These are phyloP conservation scores for Yamadazyma conglobata DNA, from an alignment of 1,139 yeast species.

Conservation along the genomic window DNA sequence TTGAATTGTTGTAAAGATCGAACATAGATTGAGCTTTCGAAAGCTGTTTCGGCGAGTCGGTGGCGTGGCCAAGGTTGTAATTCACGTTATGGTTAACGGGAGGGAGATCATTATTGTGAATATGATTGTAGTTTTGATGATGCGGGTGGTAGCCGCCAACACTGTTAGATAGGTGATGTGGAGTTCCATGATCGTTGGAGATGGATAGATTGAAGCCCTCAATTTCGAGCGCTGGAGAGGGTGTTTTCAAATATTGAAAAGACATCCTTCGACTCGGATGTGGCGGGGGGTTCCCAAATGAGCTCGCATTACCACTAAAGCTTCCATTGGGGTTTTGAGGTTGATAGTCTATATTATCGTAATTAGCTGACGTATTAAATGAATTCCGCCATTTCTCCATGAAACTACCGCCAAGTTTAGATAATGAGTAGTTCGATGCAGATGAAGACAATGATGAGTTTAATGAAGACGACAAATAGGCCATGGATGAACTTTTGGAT, in stretches of 20 bases:
- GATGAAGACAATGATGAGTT: slow-evolving; percentile 35
- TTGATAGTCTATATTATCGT: slow-evolving; percentile 15
- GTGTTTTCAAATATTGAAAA: slow-evolving; percentile 36
- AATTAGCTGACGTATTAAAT: slow-evolving; percentile 16
- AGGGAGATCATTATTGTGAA: not conserved
- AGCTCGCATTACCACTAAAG: slow-evolving; percentile 1
- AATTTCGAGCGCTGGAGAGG: slow-evolving; percentile 46
- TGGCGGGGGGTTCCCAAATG: not conserved
- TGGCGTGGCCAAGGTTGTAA: too few species aligned
- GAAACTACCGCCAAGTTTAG: slow-evolving; percentile 44
- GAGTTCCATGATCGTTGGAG: slow-evolving; percentile 6
- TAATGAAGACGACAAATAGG: slow-evolving; percentile 42
- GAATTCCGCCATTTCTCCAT: slow-evolving; percentile 46
- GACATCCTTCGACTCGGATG: slow-evolving; percentile 24
- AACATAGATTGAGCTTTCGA: slow-evolving; percentile 41
- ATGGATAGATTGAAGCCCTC: slow-evolving; percentile 41
- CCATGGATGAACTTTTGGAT: slow-evolving; percentile 40
- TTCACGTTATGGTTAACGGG: too few species aligned
- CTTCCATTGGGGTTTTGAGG: slow-evolving; percentile 8
- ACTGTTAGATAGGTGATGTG: slow-evolving; percentile 7
- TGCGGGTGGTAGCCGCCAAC: slow-evolving; percentile 2
- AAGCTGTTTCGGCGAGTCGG: slow-evolving; percentile 11
- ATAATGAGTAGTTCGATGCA: slow-evolving; percentile 37
- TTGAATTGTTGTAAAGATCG: slow-evolving; percentile 23
- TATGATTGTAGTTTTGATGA: not conserved